Percentiles rank a stretch among this genome's conserved stretches.
Conservation (phyloP, 2,329 filamentous ascomycete genomes). For the Sporothrix phasma region DNA sequence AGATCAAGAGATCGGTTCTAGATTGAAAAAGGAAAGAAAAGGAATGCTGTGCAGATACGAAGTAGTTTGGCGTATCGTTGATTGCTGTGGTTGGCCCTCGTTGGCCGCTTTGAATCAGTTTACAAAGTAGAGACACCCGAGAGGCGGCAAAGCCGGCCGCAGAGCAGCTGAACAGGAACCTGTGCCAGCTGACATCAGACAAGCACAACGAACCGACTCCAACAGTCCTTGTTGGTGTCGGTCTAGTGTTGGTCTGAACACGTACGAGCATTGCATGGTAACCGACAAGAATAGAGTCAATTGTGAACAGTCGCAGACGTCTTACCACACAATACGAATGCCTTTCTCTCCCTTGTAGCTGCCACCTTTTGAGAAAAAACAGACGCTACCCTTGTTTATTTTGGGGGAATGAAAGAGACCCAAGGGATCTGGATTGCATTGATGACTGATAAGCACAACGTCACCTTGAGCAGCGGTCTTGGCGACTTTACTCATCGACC, state of each 20-base stretch:
- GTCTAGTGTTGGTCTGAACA: background rate
- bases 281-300: background rate
- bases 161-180: background rate
- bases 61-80: background rate
- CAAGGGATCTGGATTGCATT: too few species aligned
- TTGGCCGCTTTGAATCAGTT: background rate
- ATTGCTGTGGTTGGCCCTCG: background rate
- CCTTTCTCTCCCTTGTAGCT: too few species aligned
- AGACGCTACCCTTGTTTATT: too few species aligned
- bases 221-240: background rate
- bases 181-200: background rate
- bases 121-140: background rate
- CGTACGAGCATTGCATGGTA: background rate
- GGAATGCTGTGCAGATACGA: background rate
- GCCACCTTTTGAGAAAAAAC: background rate
- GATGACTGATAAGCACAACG: background rate
- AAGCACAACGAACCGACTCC: too few species aligned
- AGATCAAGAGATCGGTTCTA: background rate
- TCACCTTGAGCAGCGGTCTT: background rate
- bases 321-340: too few species aligned
- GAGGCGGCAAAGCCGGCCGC: background rate
- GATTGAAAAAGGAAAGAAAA: background rate
- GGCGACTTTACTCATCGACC: background rate
- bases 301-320: too few species aligned
- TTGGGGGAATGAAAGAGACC: too few species aligned